A percentile compares a stretch with the other conserved stretches of the same genome.
These are phyloP conservation scores for Aspergillus nomiae DNA, from an alignment of 2,329 filamentous ascomycete genomes.

Conservation along the genomic window DNA sequence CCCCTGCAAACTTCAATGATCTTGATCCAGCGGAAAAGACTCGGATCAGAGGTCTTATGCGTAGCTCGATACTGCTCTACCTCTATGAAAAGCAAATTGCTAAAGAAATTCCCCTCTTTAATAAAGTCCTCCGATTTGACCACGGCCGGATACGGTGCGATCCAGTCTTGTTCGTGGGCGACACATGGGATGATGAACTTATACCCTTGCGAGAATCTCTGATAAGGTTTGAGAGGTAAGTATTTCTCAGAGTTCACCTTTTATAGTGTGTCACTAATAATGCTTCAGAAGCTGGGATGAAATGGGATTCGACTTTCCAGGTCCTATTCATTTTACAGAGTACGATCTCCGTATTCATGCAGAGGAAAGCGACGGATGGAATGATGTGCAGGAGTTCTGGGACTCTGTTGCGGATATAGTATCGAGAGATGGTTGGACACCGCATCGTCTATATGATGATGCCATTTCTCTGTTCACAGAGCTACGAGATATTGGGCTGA, in stretches of 20 bases:
- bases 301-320: not conserved
- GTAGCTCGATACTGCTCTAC: constrained; percentile 25
- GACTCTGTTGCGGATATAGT: too few relatives aligned
- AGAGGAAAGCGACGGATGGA: not conserved
- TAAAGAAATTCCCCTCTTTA: constrained; percentile 16
- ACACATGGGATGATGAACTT: constrained; percentile 30
- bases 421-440: not conserved
- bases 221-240: constrained; percentile 28
- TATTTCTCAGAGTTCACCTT: too few relatives aligned
- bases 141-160: constrained; percentile 23
- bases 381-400: not conserved
- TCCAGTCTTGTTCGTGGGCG: constrained; percentile 19
- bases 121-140: constrained; percentile 18
- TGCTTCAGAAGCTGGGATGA: not conserved
- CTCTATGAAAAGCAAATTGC: constrained; percentile 23
- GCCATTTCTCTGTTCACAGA: not conserved
- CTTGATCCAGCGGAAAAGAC: constrained; percentile 18
- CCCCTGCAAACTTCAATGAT: constrained; percentile 25
- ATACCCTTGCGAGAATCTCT: constrained; percentile 26
- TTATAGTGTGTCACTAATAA: too few relatives aligned
- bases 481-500: not conserved
- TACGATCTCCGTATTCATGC: not conserved
- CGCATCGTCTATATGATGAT: not conserved
- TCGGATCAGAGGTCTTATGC: constrained; percentile 20
- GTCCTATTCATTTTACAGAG: not conserved